Conservation (phyloP, 129 eudicot species). For the Flaveria trinervia region DNA sequence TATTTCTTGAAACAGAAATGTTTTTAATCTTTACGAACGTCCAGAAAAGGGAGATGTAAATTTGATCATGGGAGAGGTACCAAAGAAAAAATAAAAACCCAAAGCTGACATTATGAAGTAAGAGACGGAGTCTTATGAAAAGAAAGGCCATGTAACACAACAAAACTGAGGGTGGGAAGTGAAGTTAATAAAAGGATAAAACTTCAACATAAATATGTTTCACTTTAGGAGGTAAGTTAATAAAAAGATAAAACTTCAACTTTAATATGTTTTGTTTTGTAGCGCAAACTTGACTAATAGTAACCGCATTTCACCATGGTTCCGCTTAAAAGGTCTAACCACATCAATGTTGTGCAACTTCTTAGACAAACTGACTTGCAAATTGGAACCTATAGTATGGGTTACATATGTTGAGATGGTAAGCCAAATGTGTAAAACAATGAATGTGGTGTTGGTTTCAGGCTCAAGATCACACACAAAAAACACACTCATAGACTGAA, state of each 20-base stretch:
- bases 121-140: background rate
- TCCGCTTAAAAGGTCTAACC: background rate
- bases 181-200: background rate
- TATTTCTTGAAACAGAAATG: background rate
- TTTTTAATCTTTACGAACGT: background rate
- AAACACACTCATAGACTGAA: too few relatives aligned
- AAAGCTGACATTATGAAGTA: slow-evolving; percentile 5
- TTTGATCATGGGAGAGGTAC: background rate
- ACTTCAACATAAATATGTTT: background rate
- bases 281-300: background rate
- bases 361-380: background rate
- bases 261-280: background rate
- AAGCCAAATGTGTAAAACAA: background rate
- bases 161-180: background rate
- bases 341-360: background rate
- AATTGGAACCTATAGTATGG: background rate
- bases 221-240: background rate
- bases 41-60: background rate
- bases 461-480: too few relatives aligned
- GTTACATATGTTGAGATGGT: background rate
- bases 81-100: background rate
- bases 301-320: background rate
- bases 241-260: background rate
- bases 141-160: background rate
- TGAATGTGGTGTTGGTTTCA: background rate